Evolutionary conservation across 2,329 filamentous ascomycete species (phyloP), one percentile per base, ranked within the genome.

Genomic region (Thielaviopsis euricoi): DNA sequence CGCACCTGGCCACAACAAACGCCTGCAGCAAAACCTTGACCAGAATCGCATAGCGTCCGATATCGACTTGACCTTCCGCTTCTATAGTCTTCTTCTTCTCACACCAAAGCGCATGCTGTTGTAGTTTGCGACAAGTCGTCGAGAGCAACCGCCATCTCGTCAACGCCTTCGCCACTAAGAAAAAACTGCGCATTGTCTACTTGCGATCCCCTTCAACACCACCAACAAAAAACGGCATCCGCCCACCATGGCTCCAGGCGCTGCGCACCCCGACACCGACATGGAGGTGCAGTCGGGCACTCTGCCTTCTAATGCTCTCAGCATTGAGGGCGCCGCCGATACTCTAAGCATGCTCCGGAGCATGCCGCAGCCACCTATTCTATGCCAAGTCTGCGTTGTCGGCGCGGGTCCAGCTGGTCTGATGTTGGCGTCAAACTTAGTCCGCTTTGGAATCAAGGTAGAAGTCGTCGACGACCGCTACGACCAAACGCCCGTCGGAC

Each of bases 391-490:
- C 33, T 76, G 76, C 62, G 71, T 80, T 55, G 74, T 80, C 57
- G 77, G 77, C 60, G 77, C 77, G 55, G 77, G 77, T 15, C 77
- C 77, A 2, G 76, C 77, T 15, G 77, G 77, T 59, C 70, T 80
- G 59, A 80, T 80, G 76, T 68, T 79, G 62, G 76, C 74, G 55
- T 71, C 72, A 62, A 74, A 74, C 62, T 72, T 88, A 40, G 77
- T 78, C 19, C 76, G 83, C 9, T 86, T 80, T 64, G 85, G 84
- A 15, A 79, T 87, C 64, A 79, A 80, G 58, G 76, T 80, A 2
- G 75, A 77, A 48, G 75, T 88, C 51, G 73, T 88, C 53, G 86
- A 89, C 70, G 83, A 88, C 66, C 73, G 85, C 62, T 73, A 78
- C 37, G 79, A 85, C 64, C 80, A 80, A 64, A 89, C 86, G 1